Evolutionary conservation across 805 yeast species (phyloP).

Genomic region (Ogataea saltuana): DNA sequence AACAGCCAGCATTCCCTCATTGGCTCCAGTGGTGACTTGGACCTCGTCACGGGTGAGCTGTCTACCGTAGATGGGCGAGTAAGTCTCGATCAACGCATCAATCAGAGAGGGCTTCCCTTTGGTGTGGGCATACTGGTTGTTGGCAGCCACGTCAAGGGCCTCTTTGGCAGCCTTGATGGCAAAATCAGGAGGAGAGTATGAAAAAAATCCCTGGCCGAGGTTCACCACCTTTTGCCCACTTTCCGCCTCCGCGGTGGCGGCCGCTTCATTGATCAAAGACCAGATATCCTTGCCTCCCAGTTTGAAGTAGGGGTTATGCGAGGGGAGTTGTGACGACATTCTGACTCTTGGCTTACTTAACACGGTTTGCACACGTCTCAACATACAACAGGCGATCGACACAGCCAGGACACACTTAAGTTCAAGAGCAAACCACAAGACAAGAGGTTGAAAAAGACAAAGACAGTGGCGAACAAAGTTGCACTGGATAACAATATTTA

Average conservation of each 20-base stretch:
- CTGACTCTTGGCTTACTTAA: conserved; percentile 4
- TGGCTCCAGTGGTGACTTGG: conserved; percentile 92
- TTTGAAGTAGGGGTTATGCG: conserved; percentile 67
- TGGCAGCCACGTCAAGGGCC: conserved; percentile 70
- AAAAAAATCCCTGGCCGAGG: conserved; percentile 96
- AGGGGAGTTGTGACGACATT: conserved; percentile 36
- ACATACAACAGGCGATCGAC: too few species aligned
- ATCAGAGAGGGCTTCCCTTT: conserved; percentile 80
- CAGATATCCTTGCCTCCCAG: conserved; percentile 86
- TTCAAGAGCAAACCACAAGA: not conserved
- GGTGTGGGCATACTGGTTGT: conserved; percentile 92
- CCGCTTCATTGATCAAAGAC: conserved; percentile 94
- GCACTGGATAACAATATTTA: too few species aligned
- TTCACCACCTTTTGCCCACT: conserved; percentile 79
- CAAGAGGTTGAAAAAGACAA: too few species aligned
- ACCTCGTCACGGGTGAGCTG: conserved; percentile 59
- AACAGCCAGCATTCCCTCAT: conserved; percentile 87
- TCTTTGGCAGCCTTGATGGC: conserved; percentile 79
- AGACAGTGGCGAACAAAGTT: too few species aligned
- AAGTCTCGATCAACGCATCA: conserved; percentile 67
- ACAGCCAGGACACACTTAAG: too few species aligned
- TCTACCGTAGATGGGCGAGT: conserved; percentile 65
- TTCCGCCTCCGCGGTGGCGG: conserved; percentile 73
- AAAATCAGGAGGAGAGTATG: conserved; percentile 94
- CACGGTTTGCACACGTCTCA: not conserved